Evolutionary conservation across 306 rosid species (phyloP).

Genomic region (Abrus precatorius): DNA sequence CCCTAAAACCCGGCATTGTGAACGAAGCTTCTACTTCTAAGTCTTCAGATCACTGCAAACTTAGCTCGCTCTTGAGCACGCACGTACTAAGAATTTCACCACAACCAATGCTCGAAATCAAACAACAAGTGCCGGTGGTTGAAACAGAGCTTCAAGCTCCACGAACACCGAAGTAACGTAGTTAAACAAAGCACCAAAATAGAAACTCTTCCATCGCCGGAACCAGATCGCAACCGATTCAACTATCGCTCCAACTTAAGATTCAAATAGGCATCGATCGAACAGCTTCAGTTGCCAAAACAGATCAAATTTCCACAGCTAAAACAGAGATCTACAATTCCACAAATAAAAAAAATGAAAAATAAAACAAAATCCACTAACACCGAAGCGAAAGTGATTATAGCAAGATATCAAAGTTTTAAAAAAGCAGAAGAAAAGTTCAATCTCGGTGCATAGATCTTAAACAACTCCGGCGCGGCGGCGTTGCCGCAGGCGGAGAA

Average conservation of each 20-base stretch:
- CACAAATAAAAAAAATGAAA: not conserved
- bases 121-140: not conserved
- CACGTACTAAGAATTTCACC: constrained; percentile 30
- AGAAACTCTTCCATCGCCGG: constrained; percentile 15
- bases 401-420: constrained; percentile 1
- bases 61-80: constrained; percentile 34
- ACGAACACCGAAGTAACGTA: constrained; percentile 8
- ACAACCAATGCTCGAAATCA: constrained; percentile 18
- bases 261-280: constrained; percentile 22
- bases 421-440: not conserved
- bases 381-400: not conserved
- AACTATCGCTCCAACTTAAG: constrained; percentile 21
- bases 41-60: constrained; percentile 34
- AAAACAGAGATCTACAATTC: constrained; percentile 43
- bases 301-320: constrained; percentile 37
- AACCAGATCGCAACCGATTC: constrained; percentile 24
- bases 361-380: constrained; percentile 17
- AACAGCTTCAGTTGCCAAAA: constrained; percentile 10
- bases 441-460: constrained; percentile 44
- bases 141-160: constrained; percentile 36
- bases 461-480: not conserved
- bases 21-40: constrained; percentile 29
- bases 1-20: constrained; percentile 70
- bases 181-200: not conserved
- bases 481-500: not conserved